Evolutionary conservation across 2,329 filamentous ascomycete genomes (phyloP).

Genomic region (Calonectria crousiana): DNA sequence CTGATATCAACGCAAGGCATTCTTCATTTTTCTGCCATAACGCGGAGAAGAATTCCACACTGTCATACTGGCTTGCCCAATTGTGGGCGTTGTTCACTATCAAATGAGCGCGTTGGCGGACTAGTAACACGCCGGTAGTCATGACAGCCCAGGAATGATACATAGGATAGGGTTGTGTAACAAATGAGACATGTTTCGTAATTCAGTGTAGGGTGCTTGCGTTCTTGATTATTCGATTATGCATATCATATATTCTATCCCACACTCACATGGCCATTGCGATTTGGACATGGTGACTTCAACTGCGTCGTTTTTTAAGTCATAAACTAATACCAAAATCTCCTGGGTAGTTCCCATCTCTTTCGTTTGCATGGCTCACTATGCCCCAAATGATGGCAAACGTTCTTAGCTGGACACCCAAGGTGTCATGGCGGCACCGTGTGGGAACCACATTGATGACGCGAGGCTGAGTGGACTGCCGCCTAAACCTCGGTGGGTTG

Average conservation of each 20-base stretch:
- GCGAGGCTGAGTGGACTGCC: constrained; percentile 27
- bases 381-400: neutral
- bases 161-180: neutral
- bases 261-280: neutral
- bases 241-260: neutral
- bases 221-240: neutral
- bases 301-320: neutral
- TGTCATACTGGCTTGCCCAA: neutral
- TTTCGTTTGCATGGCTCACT: neutral
- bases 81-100: neutral
- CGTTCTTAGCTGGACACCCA: neutral
- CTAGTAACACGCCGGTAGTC: neutral
- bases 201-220: neutral
- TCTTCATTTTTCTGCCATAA: neutral
- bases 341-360: neutral
- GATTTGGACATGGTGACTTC: neutral
- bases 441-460: constrained; percentile 18
- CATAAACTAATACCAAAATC: neutral
- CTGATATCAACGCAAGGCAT: neutral
- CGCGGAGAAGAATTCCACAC: neutral
- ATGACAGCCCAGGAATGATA: neutral
- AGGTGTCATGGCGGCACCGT: constrained; percentile 9
- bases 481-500: constrained; percentile 41
- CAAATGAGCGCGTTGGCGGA: neutral
- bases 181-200: neutral